A percentile compares a stretch with the other conserved stretches of the same genome.
Conservation (phyloP, 306 rosid species). For the Prunus mira region DNA sequence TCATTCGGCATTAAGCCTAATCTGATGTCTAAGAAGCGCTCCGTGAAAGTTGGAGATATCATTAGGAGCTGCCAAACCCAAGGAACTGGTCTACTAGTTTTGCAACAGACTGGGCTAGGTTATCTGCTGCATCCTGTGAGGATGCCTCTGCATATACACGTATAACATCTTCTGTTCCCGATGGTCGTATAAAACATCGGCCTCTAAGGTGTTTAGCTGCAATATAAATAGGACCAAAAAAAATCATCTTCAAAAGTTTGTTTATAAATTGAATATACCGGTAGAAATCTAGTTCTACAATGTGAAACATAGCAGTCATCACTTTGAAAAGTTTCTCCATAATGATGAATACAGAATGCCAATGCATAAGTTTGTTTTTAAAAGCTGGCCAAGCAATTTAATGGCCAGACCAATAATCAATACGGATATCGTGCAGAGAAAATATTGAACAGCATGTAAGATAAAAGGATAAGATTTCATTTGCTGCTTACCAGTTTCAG, state of each 20-base stretch:
- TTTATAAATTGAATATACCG: neutral
- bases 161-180: slow-evolving; percentile 93
- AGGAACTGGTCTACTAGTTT: slow-evolving; percentile 62
- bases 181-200: slow-evolving; percentile 89
- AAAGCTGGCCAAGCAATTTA: neutral
- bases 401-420: neutral
- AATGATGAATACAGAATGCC: neutral
- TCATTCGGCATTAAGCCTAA: neutral
- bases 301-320: neutral
- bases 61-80: slow-evolving; percentile 34
- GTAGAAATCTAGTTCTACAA: neutral
- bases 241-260: slow-evolving; percentile 8
- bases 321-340: neutral
- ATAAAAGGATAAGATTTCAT: slow-evolving; percentile 1
- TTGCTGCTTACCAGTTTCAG: slow-evolving; percentile 57
- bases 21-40: neutral
- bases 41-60: neutral
- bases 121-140: slow-evolving; percentile 64
- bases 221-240: slow-evolving; percentile 17
- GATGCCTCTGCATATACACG: slow-evolving; percentile 91
- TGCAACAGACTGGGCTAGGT: slow-evolving; percentile 64
- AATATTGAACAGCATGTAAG: neutral
- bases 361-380: neutral
- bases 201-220: slow-evolving; percentile 69
- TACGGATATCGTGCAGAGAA: neutral